Evolutionary conservation across 192 early-diverging fungal species (phyloP), one percentile per base, ranked within the genome.

Genomic region (Coemansia sp.): DNA sequence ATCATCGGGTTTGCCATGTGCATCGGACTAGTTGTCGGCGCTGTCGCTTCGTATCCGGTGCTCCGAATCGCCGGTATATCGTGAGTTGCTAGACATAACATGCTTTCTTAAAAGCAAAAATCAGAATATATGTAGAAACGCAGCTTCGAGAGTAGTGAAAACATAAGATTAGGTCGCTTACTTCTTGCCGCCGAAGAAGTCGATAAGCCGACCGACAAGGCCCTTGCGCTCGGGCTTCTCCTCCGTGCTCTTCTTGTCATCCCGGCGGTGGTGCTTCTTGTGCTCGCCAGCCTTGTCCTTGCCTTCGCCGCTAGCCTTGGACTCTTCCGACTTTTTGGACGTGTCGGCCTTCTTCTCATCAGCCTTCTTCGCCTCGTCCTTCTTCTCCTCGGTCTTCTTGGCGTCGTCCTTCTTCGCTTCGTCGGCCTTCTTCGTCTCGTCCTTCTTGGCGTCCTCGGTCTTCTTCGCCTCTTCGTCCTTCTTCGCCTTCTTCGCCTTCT

Each of bases 1-100:
- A 63, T 87, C 30, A 67, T 90, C 68, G 81, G 83, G n/a, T 84
- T 86, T 48, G 78, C 79, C n/a, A 55, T 90, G 58, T 79, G 80
- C 8, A 10, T 79, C 26, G 88, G 88, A 9, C 71, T 90, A 38
- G 81, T 84, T 5, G 14, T 83, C 27, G 88, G 88, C 49, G 83
- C 85, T 20, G 20, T 73, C 11, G 68, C 59, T n/a, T 76, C 73
- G 9, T 76, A 76, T 34, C 73, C 73, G 8, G 44, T 76, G 9
- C 58, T 76, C 4, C 54, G 58, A 28, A 4, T 62, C 26, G 61
- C 73, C 10, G 66, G 73, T 6, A 65, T 69, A 35, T 64, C 62
- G 3, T 75, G 43, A 51, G 31, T 5, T 8, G 28, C 28, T 29
- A 45, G 10, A 46, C 4, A 5, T 42, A 15, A n/a, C n/a, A n/a